Evolutionary conservation across 1,284 basidiomycete species (phyloP).

Genomic region (Fomitiporia mediterranea): DNA sequence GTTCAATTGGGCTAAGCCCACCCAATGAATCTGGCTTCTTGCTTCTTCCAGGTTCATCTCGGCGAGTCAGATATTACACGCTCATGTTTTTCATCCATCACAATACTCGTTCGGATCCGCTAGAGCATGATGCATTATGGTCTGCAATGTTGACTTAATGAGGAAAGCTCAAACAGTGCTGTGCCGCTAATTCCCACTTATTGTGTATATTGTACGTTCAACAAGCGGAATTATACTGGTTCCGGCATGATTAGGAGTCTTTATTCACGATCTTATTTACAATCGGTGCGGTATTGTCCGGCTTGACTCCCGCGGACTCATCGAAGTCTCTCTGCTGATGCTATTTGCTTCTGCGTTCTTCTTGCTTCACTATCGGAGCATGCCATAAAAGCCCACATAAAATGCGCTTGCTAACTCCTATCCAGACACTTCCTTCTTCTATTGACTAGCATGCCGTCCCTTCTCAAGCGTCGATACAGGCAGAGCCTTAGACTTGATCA

Average conservation of each 20-base stretch:
- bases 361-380: neutral
- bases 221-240: conserved; percentile 2
- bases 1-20: no score
- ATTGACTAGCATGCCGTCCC: conserved; percentile 9
- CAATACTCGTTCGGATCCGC: no score
- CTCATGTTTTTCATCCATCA: no score
- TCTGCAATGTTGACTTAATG: neutral
- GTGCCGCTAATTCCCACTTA: neutral
- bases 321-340: neutral
- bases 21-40: no score
- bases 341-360: neutral
- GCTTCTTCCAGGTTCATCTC: no score
- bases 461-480: conserved; percentile 13
- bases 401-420: neutral
- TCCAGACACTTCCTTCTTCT: neutral
- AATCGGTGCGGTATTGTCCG: neutral
- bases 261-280: neutral
- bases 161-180: conserved; percentile 11
- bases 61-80: no score
- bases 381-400: neutral
- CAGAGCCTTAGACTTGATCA: conserved; percentile 18
- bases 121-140: neutral
- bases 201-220: neutral
- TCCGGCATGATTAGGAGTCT: neutral
- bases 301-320: neutral